Evolutionary conservation across 75 land plant genomes (phyloP).

Genomic region (Pinus tabuliformis): DNA sequence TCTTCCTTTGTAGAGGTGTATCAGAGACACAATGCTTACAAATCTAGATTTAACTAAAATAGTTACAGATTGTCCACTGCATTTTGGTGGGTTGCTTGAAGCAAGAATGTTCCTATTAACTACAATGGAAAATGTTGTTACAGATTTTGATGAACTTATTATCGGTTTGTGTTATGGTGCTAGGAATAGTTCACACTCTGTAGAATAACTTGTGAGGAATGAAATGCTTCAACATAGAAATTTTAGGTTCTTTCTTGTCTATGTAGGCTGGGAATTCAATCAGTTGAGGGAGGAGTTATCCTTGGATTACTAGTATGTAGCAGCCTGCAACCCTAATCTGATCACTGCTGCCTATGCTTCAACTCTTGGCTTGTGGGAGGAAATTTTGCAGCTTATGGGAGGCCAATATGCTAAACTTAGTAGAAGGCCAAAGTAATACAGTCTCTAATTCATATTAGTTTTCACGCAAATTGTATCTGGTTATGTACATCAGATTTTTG

Average conservation of each 20-base stretch:
- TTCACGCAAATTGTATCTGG: neutral
- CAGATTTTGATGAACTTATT: constrained; percentile 71
- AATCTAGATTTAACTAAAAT: constrained; percentile 47
- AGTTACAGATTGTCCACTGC: constrained; percentile 67
- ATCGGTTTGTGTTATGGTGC: constrained; percentile 73
- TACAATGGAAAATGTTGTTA: constrained; percentile 19
- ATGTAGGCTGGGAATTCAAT: constrained; percentile 81
- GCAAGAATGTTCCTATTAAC: constrained; percentile 72
- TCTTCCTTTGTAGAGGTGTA: constrained; percentile 63
- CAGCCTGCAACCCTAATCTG: constrained; percentile 84
- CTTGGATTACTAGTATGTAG: constrained; percentile 74
- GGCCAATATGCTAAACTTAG: constrained; percentile 86
- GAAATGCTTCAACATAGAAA: constrained; percentile 44
- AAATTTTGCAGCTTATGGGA: constrained; percentile 89
- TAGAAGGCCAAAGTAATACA: constrained; percentile 68
- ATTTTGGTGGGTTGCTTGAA: constrained; percentile 87
- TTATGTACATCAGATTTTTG: neutral
- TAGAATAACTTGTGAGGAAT: constrained; percentile 47
- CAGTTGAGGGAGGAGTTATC: constrained; percentile 82
- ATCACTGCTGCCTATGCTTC: constrained; percentile 35
- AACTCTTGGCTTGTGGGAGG: constrained; percentile 70
- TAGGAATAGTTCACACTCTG: constrained; percentile 49
- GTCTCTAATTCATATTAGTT: neutral
- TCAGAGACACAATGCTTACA: constrained; percentile 64
- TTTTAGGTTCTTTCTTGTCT: constrained; percentile 87